Base-by-base conservation (phyloP, 2,329 filamentous ascomycete genomes). In the Pseudogymnoascus verrucosus region DNA sequence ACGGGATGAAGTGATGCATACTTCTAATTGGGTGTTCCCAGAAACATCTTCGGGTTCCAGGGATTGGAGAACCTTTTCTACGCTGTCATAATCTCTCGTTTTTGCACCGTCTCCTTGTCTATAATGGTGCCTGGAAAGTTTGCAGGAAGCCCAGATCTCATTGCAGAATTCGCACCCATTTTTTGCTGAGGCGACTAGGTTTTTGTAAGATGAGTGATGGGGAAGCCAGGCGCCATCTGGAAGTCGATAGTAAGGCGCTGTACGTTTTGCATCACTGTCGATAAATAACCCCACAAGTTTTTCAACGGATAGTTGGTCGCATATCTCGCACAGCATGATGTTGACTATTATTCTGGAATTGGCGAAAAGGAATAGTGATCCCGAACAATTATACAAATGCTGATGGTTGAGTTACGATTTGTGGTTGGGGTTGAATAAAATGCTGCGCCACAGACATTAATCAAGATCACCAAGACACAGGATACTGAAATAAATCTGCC, bases 251-350 rank as follows among this genome's bases (percentile, higher is more conserved):
- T 34, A 57, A 31, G 47, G 26, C n/a, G n/a, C n/a, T 3, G n/a
- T 57, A 19, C n/a, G 47, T 19, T 57, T n/a, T 31, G 47, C 47
- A 57, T 57, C 47, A 12, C 47, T 34, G 26, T 19, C 26, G n/a
- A 57, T 34, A 34, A 57, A 57, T 57, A 57, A 8, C n/a, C 19
- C 6, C n/a, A 57, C 26, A 5, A 57, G 47, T 57, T 31, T 34
- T 57, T 34, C 26, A 34, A 57, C 47, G n/a, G 47, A 57, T 57
- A 57, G 26, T 10, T 57, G 26, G 47, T 34, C 47, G n/a, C 47
- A 57, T 57, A 57, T 34, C 10, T 57, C n/a, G 47, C 47, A 57
- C 10, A 57, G 26, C 47, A 57, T 57, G 47, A 34, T 57, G n/a
- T 57, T 19, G 26, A 34, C n/a, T 19, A 19, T 34, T 57, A 57